Conservation (phyloP, 306 rosid genomes). For the Vicia sativa region DNA sequence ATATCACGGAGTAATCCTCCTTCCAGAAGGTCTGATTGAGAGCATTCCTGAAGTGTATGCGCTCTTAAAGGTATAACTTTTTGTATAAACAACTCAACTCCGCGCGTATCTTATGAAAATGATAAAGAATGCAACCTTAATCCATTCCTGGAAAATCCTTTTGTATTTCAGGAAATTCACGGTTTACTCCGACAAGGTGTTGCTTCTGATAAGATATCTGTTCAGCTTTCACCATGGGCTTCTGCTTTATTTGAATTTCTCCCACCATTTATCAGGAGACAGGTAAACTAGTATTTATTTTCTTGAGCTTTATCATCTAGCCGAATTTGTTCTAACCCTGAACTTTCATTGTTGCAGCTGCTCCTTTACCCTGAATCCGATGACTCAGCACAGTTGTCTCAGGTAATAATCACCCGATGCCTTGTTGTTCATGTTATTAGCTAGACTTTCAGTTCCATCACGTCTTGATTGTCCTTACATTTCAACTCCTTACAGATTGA, state of each 20-base stretch:
- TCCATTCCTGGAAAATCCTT: slow-evolving; percentile 4
- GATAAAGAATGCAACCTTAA: slow-evolving; percentile 12
- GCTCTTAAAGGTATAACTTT: slow-evolving; percentile 70
- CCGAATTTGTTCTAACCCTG: slow-evolving; percentile 21
- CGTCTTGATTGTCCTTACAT: slow-evolving; percentile 29
- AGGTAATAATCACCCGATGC: slow-evolving; percentile 56
- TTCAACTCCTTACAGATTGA: slow-evolving; percentile 65
- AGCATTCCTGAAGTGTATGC: slow-evolving; percentile 99
- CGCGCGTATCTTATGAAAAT: not conserved
- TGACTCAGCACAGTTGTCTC: slow-evolving; percentile 97
- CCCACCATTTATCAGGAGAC: slow-evolving; percentile 89
- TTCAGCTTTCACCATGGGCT: slow-evolving; percentile 99
- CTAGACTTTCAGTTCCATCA: slow-evolving; percentile 36
- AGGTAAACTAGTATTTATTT: slow-evolving; percentile 50
- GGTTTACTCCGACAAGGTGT: slow-evolving; percentile 77
- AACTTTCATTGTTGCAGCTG: slow-evolving; percentile 58
- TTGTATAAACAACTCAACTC: not conserved
- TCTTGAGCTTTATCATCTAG: not conserved
- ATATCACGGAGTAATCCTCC: slow-evolving; percentile 90
- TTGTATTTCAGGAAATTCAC: slow-evolving; percentile 86
- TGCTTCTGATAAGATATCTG: slow-evolving; percentile 61
- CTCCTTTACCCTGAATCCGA: slow-evolving; percentile 96
- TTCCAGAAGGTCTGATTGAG: slow-evolving; percentile 97
- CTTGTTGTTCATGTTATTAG: slow-evolving; percentile 12
- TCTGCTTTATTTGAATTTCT: slow-evolving; percentile 91